phyloP scores from a whole-genome alignment of 345 rosid species.

The Xanthoceras sorbifolium region DNA sequence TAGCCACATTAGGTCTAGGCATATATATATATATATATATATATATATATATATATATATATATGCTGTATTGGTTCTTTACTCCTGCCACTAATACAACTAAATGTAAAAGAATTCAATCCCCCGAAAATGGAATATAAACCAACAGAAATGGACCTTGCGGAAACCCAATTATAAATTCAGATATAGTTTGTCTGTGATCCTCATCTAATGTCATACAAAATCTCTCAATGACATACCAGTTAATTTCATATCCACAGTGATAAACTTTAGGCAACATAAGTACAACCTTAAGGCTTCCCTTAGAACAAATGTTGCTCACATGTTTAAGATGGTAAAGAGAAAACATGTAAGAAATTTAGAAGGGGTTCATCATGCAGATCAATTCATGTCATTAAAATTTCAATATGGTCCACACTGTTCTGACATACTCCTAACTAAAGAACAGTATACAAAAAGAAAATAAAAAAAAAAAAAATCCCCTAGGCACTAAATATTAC shows the following conservation, averaged over 20 bases:
- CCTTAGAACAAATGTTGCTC: background rate
- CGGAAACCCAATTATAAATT: background rate
- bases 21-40: too few relatives aligned
- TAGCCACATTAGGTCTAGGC: background rate
- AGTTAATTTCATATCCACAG: background rate
- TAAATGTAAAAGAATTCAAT: background rate
- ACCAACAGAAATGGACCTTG: background rate
- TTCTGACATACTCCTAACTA: background rate
- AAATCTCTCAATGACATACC: background rate
- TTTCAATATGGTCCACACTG: background rate
- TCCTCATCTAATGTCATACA: background rate
- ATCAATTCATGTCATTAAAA: background rate
- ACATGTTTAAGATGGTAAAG: background rate
- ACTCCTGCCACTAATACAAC: background rate
- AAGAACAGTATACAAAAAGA: too few relatives aligned
- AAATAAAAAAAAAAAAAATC: too few relatives aligned
- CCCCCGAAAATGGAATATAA: background rate
- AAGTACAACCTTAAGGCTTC: background rate
- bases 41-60: too few relatives aligned
- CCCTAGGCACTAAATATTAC: background rate
- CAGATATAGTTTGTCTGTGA: background rate
- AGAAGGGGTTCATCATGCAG: background rate
- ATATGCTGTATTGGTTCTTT: background rate
- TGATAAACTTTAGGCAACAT: background rate
- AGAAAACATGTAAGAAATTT: background rate